Evolutionary conservation across 148 eudicot genomes (phyloP).

Genomic region (Euryodendron excelsum): DNA sequence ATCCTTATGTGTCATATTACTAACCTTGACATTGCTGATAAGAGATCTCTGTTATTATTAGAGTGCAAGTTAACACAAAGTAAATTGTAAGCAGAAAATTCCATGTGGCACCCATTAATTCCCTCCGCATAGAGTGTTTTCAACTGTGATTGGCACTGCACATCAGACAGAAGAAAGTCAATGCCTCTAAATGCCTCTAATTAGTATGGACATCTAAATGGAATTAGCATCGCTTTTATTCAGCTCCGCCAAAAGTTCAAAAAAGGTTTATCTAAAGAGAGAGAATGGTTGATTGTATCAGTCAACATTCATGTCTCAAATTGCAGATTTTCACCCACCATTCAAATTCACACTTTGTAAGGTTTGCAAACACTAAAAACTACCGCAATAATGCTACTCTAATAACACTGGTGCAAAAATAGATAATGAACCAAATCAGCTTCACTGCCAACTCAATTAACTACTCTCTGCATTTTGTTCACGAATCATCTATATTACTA

Average conservation of each 20-base stretch:
- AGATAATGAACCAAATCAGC: neutral
- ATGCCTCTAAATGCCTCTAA: neutral
- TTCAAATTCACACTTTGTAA: neutral
- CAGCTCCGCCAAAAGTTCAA: neutral
- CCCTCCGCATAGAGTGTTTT: constrained; percentile 88
- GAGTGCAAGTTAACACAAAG: constrained; percentile 80
- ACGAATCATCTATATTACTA: too few species aligned
- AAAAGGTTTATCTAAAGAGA: too few species aligned
- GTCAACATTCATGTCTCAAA: neutral
- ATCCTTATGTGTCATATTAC: constrained; percentile 14
- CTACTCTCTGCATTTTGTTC: too few species aligned
- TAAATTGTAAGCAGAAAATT: constrained; percentile 89
- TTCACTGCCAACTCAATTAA: neutral
- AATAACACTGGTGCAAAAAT: neutral
- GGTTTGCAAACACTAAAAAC: neutral
- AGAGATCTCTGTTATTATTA: constrained; percentile 75
- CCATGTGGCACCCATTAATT: constrained; percentile 77
- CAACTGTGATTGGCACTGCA: constrained; percentile 94
- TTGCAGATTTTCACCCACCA: neutral
- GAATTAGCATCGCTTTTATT: neutral
- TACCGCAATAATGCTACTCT: neutral
- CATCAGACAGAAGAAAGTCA: constrained; percentile 21
- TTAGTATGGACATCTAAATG: neutral
- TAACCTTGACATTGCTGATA: constrained; percentile 92
- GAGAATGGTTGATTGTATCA: neutral